A percentile compares a stretch with the other conserved stretches of the same genome.
These are phyloP conservation scores for Phytophthora cryptogea DNA, from an alignment of 352 stramenopile species.

Conservation along the genomic window DNA sequence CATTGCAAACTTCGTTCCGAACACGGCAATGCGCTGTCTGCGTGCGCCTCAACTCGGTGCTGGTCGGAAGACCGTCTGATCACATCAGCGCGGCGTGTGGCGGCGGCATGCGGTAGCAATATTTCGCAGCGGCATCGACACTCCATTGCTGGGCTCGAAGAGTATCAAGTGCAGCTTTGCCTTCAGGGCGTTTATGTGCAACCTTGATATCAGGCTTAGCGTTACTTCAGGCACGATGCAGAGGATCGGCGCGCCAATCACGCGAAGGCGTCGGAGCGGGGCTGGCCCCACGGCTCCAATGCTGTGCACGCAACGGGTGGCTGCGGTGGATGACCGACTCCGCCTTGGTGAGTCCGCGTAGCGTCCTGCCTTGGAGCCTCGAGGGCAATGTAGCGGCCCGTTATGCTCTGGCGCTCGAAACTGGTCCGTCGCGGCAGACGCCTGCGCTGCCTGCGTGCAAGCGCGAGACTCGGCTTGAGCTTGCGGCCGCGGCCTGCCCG, in stretches of 20 bases:
- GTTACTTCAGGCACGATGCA: neutral
- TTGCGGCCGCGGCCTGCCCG: neutral
- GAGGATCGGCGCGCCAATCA: constrained; percentile 20
- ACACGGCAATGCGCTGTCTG: too few species aligned
- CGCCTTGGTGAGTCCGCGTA: neutral
- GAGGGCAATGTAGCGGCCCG: neutral
- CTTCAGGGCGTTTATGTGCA: neutral
- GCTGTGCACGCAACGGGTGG: neutral
- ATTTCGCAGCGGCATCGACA: neutral
- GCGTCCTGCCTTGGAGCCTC: neutral
- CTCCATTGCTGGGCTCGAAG: neutral
- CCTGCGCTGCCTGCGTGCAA: constrained; percentile 16
- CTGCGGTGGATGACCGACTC: neutral
- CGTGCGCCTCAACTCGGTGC: constrained; percentile 11
- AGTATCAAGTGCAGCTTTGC: neutral
- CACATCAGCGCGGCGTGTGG: constrained; percentile 11
- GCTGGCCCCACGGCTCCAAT: constrained; percentile 13
- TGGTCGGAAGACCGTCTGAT: constrained; percentile 11
- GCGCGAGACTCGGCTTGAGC: constrained; percentile 9
- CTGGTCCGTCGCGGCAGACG: constrained; percentile 12
- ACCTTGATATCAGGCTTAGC: constrained; percentile 18
- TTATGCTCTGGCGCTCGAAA: constrained; percentile 1
- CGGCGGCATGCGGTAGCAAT: neutral
- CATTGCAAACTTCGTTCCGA: too few species aligned
- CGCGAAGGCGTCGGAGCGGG: constrained; percentile 1